Evolutionary conservation across 2,329 filamentous ascomycete genomes (phyloP).

Genomic region (Fusarium foetens): DNA sequence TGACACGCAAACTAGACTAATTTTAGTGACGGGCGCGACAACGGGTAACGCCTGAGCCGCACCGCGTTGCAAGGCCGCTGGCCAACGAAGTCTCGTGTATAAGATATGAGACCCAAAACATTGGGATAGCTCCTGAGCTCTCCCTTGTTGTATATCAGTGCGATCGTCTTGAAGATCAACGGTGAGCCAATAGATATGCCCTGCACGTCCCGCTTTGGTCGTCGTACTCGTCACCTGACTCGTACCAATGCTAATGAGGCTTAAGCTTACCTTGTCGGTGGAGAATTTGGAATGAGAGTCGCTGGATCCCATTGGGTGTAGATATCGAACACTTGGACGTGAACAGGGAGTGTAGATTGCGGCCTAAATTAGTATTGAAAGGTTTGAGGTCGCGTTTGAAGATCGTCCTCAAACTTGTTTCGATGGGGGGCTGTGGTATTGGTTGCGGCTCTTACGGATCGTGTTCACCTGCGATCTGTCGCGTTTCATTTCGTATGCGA

Average conservation of each 20-base stretch:
- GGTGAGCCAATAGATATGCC: slow-evolving; percentile 18
- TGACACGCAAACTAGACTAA: slow-evolving; percentile 25
- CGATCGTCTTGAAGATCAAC: slow-evolving; percentile 26
- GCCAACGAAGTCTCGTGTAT: not conserved
- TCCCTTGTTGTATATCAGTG: slow-evolving; percentile 18
- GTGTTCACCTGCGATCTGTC: slow-evolving; percentile 2
- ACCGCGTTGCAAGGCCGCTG: not conserved
- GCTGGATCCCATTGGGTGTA: not conserved
- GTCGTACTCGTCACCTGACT: slow-evolving; percentile 13
- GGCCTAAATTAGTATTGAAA: slow-evolving; percentile 2
- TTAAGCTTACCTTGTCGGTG: slow-evolving; percentile 5
- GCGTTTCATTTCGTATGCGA: slow-evolving; percentile 23
- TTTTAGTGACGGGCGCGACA: not conserved
- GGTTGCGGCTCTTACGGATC: not conserved
- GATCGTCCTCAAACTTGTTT: slow-evolving; percentile 25
- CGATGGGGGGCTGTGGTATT: slow-evolving; percentile 2
- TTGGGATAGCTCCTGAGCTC: not conserved
- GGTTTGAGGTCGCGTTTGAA: slow-evolving; percentile 1
- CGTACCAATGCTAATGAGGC: slow-evolving; percentile 11
- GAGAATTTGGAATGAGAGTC: not conserved
- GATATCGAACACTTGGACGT: not conserved
- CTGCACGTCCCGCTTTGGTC: slow-evolving; percentile 4
- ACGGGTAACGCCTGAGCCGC: slow-evolving; percentile 15
- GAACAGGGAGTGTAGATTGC: slow-evolving; percentile 10
- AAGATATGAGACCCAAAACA: not conserved